Conservation (phyloP, 352 stramenopile genomes). For the Saprolegnia diclina region DNA sequence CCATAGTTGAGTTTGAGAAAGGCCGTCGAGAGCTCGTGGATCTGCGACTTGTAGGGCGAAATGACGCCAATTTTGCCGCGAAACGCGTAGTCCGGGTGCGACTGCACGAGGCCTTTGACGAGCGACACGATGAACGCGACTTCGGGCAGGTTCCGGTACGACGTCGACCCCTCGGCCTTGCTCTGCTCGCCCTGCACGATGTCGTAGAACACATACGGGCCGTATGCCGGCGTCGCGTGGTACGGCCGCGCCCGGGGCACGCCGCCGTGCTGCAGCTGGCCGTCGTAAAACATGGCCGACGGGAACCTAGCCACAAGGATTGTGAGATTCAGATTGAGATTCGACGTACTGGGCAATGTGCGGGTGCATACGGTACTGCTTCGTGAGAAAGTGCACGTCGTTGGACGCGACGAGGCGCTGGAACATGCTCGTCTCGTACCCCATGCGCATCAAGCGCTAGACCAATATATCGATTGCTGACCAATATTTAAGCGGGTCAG, state of each 20-base stretch:
- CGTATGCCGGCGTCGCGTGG: constrained; percentile 31
- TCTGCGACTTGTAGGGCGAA: constrained; percentile 23
- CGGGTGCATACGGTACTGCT: constrained; percentile 27
- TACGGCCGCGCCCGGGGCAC: background rate
- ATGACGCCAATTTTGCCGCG: constrained; percentile 23
- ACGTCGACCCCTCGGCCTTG: constrained; percentile 64
- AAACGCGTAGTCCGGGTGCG: constrained; percentile 1
- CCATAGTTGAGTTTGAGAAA: constrained; percentile 24
- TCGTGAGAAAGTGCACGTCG: constrained; percentile 6
- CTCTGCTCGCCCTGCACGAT: constrained; percentile 55
- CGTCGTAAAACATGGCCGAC: constrained; percentile 19
- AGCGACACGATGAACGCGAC: constrained; percentile 16
- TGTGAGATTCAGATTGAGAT: background rate
- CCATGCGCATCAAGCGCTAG: constrained; percentile 10
- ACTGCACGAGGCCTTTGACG: background rate
- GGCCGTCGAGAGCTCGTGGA: constrained; percentile 12
- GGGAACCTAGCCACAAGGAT: background rate
- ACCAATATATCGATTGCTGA: background rate
- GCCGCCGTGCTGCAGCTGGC: constrained; percentile 9
- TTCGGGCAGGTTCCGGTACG: constrained; percentile 62
- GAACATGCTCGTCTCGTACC: constrained; percentile 20
- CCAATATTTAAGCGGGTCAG: background rate
- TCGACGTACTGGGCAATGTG: background rate
- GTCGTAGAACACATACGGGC: constrained; percentile 63
- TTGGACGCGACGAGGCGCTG: constrained; percentile 15